phyloP scores from a whole-genome alignment of 2,329 filamentous ascomycete species.

The Diaporthe sp. region DNA sequence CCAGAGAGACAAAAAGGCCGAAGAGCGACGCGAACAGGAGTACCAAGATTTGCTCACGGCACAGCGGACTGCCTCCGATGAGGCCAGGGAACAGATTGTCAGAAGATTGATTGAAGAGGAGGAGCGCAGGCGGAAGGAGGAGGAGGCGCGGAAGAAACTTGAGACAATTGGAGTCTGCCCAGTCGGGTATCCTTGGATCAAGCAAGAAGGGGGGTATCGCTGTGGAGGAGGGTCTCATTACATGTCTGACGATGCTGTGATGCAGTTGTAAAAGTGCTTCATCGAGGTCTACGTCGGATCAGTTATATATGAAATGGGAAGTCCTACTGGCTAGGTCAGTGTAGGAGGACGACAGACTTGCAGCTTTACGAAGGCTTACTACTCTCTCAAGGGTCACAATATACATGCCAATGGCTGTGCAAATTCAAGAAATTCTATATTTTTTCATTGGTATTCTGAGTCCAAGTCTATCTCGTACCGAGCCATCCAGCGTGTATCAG shows the following conservation, averaged over 20 bases:
- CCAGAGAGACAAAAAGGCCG: slow-evolving; percentile 56
- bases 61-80: slow-evolving; percentile 43
- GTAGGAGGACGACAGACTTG: not conserved
- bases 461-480: not conserved
- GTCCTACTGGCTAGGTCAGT: not conserved
- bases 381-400: too few relatives aligned
- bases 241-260: slow-evolving; percentile 52
- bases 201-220: slow-evolving; percentile 66
- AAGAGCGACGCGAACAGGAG: slow-evolving; percentile 50
- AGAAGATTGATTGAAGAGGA: slow-evolving; percentile 51
- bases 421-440: not conserved
- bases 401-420: not conserved
- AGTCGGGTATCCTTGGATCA: slow-evolving; percentile 70
- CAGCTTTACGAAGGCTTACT: not conserved
- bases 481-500: not conserved
- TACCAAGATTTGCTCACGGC: slow-evolving; percentile 47
- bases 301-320: too few relatives aligned
- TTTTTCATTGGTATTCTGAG: not conserved
- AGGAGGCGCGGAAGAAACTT: slow-evolving; percentile 55
- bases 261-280: not conserved
- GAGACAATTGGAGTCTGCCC: slow-evolving; percentile 64
- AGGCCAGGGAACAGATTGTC: slow-evolving; percentile 49
- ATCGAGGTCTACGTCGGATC: not conserved
- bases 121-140: slow-evolving; percentile 49
- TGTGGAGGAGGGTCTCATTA: slow-evolving; percentile 72